These are phyloP conservation scores for Anisodus acutangulus DNA, from an alignment of 257 asterid species.

Conservation along the genomic window DNA sequence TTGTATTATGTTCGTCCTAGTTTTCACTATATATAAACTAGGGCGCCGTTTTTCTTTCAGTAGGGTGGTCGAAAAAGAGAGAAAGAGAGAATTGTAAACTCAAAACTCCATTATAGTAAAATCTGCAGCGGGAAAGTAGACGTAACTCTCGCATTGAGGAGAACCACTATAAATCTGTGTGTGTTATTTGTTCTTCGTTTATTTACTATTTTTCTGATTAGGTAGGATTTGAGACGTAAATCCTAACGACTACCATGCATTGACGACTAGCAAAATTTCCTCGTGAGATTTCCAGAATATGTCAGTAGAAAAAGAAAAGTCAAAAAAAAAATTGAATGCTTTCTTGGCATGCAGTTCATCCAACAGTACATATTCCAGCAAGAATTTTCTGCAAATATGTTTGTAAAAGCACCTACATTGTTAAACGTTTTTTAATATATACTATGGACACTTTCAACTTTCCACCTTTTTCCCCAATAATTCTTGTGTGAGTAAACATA, in stretches of 20 bases:
- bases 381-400: constrained; percentile 18
- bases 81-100: too few species aligned
- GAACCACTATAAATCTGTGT: too few species aligned
- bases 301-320: constrained; percentile 1
- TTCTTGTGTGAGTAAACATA: not conserved
- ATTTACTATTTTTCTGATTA: too few species aligned
- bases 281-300: constrained; percentile 21
- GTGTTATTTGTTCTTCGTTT: too few species aligned
- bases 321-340: not conserved
- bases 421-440: not conserved
- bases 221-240: too few species aligned
- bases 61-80: too few species aligned
- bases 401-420: constrained; percentile 19
- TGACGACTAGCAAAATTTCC: not conserved
- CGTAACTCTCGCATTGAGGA: too few species aligned
- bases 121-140: too few species aligned
- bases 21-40: too few species aligned
- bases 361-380: not conserved
- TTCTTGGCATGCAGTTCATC: not conserved
- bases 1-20: too few species aligned
- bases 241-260: not conserved
- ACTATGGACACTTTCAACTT: constrained; percentile 10
- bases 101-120: too few species aligned
- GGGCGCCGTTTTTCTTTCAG: too few species aligned
- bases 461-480: not conserved